Evolutionary conservation across 2,329 filamentous ascomycete species (phyloP).

Genomic region (Fusarium nematophilum): DNA sequence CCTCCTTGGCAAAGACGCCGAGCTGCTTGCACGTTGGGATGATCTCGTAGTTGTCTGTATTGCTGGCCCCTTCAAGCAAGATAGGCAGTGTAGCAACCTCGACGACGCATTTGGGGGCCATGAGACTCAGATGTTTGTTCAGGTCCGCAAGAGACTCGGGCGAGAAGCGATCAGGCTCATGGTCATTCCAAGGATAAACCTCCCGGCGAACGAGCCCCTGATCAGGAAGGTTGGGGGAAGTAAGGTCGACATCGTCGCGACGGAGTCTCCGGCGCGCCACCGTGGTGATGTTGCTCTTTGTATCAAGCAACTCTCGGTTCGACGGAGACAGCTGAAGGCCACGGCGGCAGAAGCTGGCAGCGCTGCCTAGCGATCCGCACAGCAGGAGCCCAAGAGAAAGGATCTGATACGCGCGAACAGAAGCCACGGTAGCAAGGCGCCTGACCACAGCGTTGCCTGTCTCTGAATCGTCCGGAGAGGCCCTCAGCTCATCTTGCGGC

Average conservation of each 20-base stretch:
- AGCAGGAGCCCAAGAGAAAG: constrained; percentile 69
- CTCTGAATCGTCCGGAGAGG: constrained; percentile 48
- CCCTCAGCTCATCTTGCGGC: constrained; percentile 48
- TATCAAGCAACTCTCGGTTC: constrained; percentile 66
- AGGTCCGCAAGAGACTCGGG: constrained; percentile 75
- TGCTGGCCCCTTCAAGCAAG: constrained; percentile 68
- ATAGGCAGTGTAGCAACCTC: constrained; percentile 80
- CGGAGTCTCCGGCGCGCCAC: constrained; percentile 63
- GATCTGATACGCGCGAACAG: constrained; percentile 69
- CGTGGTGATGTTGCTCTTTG: constrained; percentile 64
- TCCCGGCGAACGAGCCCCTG: constrained; percentile 76
- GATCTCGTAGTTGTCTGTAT: constrained; percentile 60
- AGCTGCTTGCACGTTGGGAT: constrained; percentile 78
- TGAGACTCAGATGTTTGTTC: constrained; percentile 74
- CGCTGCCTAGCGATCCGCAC: constrained; percentile 76
- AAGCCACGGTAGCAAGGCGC: constrained; percentile 60
- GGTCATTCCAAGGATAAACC: constrained; percentile 76
- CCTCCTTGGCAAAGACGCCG: constrained; percentile 87
- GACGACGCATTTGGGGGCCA: constrained; percentile 86
- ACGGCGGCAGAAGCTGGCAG: constrained; percentile 72
- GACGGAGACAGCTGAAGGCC: constrained; percentile 67
- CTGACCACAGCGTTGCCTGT: constrained; percentile 49
- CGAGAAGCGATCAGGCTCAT: constrained; percentile 78
- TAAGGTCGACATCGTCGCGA: constrained; percentile 58
- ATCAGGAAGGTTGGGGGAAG: constrained; percentile 69